Percentiles rank a stretch among this genome's conserved stretches.
Evolutionary conservation across 257 asterid genomes (phyloP).

Genomic region (Fraxinus anomala): DNA sequence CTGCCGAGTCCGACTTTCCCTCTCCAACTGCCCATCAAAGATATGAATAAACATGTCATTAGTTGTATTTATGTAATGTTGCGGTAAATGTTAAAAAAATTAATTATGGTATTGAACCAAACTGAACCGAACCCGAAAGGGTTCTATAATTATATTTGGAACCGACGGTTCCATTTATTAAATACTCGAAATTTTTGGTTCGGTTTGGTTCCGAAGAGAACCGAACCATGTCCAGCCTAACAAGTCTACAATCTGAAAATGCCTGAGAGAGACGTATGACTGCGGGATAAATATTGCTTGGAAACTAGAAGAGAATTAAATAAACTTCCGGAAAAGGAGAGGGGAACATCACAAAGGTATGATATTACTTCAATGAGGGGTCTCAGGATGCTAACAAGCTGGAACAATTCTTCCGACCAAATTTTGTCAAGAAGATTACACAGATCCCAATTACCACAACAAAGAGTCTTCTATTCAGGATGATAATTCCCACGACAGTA

Average conservation of each 20-base stretch:
- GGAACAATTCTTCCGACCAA: background rate
- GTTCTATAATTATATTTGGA: too few species aligned
- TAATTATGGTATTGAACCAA: too few species aligned
- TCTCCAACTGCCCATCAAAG: too few species aligned
- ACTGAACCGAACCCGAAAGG: too few species aligned
- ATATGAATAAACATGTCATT: too few species aligned
- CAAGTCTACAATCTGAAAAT: background rate
- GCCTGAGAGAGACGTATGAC: background rate
- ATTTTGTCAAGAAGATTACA: background rate
- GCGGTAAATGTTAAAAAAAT: too few species aligned
- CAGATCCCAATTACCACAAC: background rate
- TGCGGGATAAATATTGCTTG: background rate
- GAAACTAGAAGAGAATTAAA: background rate
- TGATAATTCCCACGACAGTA: background rate
- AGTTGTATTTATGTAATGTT: too few species aligned
- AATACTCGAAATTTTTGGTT: too few species aligned
- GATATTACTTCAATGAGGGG: background rate
- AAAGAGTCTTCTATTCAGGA: background rate
- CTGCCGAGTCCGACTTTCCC: too few species aligned
- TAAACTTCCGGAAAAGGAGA: background rate
- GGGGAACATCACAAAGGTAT: background rate
- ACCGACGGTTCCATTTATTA: too few species aligned
- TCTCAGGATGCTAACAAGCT: background rate
- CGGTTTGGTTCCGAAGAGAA: too few species aligned
- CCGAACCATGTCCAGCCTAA: background rate